A percentile compares a stretch with the other conserved stretches of the same genome.
These are phyloP conservation scores for Fusarium musae DNA, from an alignment of 2,329 filamentous ascomycete species.

Conservation along the genomic window DNA sequence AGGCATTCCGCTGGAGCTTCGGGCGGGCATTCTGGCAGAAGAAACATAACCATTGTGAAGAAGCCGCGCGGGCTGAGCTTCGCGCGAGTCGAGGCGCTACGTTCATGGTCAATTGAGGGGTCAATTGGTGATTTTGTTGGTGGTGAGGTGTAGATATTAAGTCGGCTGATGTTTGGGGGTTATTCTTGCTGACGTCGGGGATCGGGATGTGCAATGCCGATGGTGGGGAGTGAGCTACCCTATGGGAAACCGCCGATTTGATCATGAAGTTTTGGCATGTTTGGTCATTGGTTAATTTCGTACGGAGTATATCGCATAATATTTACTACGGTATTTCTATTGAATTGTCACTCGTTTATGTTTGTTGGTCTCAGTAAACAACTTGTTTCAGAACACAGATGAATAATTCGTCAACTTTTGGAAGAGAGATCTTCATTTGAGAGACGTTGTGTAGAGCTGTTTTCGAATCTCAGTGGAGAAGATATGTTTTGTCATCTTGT, in stretches of 20 bases:
- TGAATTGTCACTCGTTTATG: neutral
- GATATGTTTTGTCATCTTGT: neutral
- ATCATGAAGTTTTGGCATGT: neutral
- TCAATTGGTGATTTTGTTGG: neutral
- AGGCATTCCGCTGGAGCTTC: conserved; percentile 37
- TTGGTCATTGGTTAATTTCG: neutral
- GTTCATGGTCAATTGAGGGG: conserved; percentile 53
- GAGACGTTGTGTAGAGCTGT: neutral
- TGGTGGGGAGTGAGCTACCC: neutral
- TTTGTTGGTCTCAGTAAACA: neutral
- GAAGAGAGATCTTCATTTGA: neutral
- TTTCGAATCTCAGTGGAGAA: neutral
- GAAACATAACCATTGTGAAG: conserved; percentile 51
- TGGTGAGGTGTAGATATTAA: conserved; percentile 25
- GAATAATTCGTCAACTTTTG: neutral
- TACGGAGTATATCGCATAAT: neutral
- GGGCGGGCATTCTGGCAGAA: conserved; percentile 52
- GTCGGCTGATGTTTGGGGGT: conserved; percentile 40
- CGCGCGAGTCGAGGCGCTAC: conserved; percentile 51
- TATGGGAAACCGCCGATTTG: neutral
- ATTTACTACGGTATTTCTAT: neutral
- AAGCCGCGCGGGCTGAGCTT: conserved; percentile 42
- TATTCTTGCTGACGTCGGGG: conserved; percentile 42
- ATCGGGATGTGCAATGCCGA: conserved; percentile 37
- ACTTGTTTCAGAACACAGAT: too few species aligned